Evolutionary conservation across 768 basidiomycete genomes (phyloP), one percentile per base, ranked within the genome.

Genomic region (Termitomyces sp.): DNA sequence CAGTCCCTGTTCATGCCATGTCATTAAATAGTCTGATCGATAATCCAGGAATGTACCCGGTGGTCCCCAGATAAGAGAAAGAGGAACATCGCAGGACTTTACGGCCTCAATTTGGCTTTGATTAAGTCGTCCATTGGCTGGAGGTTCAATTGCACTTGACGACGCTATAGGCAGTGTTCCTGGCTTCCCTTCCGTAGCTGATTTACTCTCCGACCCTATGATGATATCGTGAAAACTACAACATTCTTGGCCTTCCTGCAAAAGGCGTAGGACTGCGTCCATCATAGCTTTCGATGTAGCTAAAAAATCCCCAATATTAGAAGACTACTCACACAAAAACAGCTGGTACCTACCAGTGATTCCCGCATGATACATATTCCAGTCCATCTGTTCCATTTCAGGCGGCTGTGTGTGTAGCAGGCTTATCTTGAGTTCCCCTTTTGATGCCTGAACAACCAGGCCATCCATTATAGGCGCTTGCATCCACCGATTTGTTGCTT

Each of bases 21-120:
- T 9, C 14, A 50, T 51, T 5, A 22, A 53, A 8, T 35, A 12
- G 10, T 36, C 22, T 13, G 10, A 43, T 6, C 13, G 16, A 20
- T 18, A 6, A 36, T 6, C 3, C 16, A 10, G 18, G 28, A 6
- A 47, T 65, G 54, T 54, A 82, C 86, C 84, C 60, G 86, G 86
- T 9, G 86, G 85, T 4, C 86, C 85, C 86, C 86, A 87, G 7
- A 88, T 86, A 42, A 88, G 64, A 32, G 83, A 80, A 30, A 86
- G 64, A 10, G 69, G 74, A 0, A 73, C 71, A 36, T 70, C 62
- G 58, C 75, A 79, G 0, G 81, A 78, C n/a, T 64, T 62, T 26
- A 86, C 76, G 0, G 86, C 86, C 10, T 54, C 55, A 12, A 72
- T 64, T 67, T 88, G 86, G 64, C 84, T 87, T 13, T 69, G 72